These are phyloP conservation scores for Eleusine coracana DNA, from an alignment of 176 grass and related monocot species.

Conservation along the genomic window DNA sequence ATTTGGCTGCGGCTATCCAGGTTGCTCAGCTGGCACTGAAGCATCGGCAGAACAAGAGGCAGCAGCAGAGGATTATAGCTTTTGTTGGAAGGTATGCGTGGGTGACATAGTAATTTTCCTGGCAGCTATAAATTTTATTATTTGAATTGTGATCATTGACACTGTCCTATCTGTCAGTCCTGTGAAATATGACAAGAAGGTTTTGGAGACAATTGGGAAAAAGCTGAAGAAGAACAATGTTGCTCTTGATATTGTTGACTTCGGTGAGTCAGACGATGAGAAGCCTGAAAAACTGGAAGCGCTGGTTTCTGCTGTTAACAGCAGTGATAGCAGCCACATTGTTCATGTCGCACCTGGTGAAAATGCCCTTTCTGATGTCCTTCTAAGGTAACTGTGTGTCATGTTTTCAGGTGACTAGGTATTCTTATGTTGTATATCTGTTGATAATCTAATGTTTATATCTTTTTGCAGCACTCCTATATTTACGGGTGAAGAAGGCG, in stretches of 20 bases:
- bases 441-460: conserved; percentile 16
- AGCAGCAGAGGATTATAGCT: conserved; percentile 95
- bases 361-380: conserved; percentile 86
- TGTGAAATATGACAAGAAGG: conserved; percentile 78
- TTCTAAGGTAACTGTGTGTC: conserved; percentile 63
- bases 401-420: conserved; percentile 7
- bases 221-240: conserved; percentile 98
- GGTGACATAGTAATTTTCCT: neutral
- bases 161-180: conserved; percentile 48
- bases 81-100: conserved; percentile 85
- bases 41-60: conserved; percentile 98
- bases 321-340: conserved; percentile 91
- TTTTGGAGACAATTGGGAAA: conserved; percentile 87
- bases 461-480: conserved; percentile 83
- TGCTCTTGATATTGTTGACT: conserved; percentile 95
- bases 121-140: neutral
- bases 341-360: conserved; percentile 81
- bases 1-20: conserved; percentile 89
- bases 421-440: neutral
- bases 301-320: conserved; percentile 72
- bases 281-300: conserved; percentile 94
- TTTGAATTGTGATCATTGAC: neutral
- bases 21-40: conserved; percentile 95
- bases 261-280: conserved; percentile 85
- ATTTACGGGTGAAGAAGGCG: conserved; percentile 93